phyloP scores from a whole-genome alignment of 768 basidiomycete species.

The Hypholoma sublateritium region DNA sequence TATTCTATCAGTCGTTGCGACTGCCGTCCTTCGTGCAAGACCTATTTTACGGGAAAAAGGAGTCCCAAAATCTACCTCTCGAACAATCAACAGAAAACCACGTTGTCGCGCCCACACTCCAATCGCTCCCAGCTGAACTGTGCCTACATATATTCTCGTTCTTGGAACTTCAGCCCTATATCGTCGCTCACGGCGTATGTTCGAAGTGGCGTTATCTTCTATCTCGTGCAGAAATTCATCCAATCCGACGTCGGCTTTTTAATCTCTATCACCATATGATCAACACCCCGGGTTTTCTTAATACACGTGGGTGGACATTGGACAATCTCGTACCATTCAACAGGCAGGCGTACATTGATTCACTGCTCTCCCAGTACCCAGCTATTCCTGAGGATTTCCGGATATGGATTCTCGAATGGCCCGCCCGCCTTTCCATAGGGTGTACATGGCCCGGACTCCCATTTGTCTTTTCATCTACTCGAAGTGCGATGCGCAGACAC shows the following conservation, averaged over 20 bases:
- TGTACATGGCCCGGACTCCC: constrained; percentile 8
- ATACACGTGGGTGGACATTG: neutral
- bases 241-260: neutral
- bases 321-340: neutral
- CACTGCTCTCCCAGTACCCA: neutral
- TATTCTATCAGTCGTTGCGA: too few relatives aligned
- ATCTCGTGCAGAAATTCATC: neutral
- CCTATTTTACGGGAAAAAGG: too few relatives aligned
- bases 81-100: too few relatives aligned
- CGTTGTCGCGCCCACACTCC: neutral
- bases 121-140: constrained; percentile 1
- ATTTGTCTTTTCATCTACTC: neutral
- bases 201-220: neutral
- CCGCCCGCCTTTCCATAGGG: neutral
- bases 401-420: constrained; percentile 13
- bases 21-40: too few relatives aligned
- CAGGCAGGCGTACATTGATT: neutral
- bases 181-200: neutral
- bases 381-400: constrained; percentile 8
- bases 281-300: neutral
- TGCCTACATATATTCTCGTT: constrained; percentile 5
- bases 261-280: neutral
- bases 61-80: too few relatives aligned
- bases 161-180: neutral
- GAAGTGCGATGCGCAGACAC: neutral